Evolutionary conservation across 352 stramenopile genomes (phyloP), one percentile per base, ranked within the genome.

Genomic region (Aphanomyces astaci): DNA sequence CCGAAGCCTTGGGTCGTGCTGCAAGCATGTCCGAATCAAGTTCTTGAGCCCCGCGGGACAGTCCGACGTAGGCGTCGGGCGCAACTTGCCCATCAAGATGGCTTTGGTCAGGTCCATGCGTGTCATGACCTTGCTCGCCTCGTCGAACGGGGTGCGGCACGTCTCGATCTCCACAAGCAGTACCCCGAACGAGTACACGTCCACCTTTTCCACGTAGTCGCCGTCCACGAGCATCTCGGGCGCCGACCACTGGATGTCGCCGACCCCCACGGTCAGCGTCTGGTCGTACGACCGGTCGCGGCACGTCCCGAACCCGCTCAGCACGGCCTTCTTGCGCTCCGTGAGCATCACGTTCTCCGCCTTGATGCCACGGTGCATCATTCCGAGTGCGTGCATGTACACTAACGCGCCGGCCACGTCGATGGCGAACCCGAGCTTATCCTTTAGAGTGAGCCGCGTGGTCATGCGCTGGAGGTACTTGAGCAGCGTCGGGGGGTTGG

Each of bases 271-370:
- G 0, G 77, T 84, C 77, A 84, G 80, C 13, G 66, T 56, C 40
- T 78, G 75, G 22, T 73, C 71, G 15, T 75, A 49, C 74, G 70
- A 43, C 60, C 70, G 32, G 49, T 55, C 27, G 33, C 79, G 75
- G n/a, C 67, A 73, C n/a, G 75, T 66, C 15, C 77, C 77, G 31
- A 83, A 83, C 48, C 87, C 78, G 54, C 78, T 78, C 51, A 87
- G 49, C 36, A 86, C 85, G 56, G 80, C 76, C 24, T 84, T 73
- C 62, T 84, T 70, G n/a, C 70, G 69, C 31, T 73, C 67, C 3
- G 75, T 79, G 2, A 82, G 57, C 40, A 75, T 45, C 28, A 78
- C 65, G 30, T 76, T 76, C 27, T 71, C 59, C 4, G 73, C 75
- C 32, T 76, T 78, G 53, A 78, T 63, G 40, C 76, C 66, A 0